Percentiles rank a stretch among this genome's conserved stretches.
phyloP scores from a whole-genome alignment of 2,329 filamentous ascomycete genomes.

The Penicillium sp. region DNA sequence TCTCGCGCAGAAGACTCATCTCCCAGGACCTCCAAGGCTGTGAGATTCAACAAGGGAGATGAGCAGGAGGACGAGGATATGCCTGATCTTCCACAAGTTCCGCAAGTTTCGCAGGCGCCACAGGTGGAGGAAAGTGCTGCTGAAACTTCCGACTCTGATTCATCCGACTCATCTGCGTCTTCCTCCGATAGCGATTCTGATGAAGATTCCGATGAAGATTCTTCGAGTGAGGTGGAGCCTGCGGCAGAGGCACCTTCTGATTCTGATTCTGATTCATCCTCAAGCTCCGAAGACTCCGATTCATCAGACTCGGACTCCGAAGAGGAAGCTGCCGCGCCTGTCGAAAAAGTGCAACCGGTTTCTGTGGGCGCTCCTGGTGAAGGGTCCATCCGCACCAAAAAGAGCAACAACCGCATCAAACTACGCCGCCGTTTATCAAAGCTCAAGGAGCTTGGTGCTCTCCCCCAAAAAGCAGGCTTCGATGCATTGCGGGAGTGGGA shows the following conservation, averaged over 20 bases:
- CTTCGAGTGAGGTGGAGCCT: slow-evolving; percentile 23
- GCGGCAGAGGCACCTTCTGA: background rate
- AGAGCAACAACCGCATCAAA: slow-evolving; percentile 57
- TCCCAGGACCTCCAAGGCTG: slow-evolving; percentile 34
- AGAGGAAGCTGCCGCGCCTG: slow-evolving; percentile 22
- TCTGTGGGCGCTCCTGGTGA: slow-evolving; percentile 46
- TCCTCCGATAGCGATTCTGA: slow-evolving; percentile 16
- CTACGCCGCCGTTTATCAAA: slow-evolving; percentile 51
- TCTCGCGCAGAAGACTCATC: slow-evolving; percentile 24
- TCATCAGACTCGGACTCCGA: slow-evolving; percentile 33
- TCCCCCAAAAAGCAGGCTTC: slow-evolving; percentile 54
- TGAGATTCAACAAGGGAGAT: slow-evolving; percentile 33
- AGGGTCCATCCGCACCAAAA: slow-evolving; percentile 54
- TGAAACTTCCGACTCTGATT: slow-evolving; percentile 15
- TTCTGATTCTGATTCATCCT: slow-evolving; percentile 19
- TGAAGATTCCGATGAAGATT: slow-evolving; percentile 21
- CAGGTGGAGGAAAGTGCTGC: slow-evolving; percentile 13
- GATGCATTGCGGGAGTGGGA: slow-evolving; percentile 48
- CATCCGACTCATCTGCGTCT: slow-evolving; percentile 9
- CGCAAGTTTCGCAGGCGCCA: slow-evolving; percentile 12
- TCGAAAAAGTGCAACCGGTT: slow-evolving; percentile 7
- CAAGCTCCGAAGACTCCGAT: slow-evolving; percentile 38
- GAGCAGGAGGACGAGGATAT: slow-evolving; percentile 17
- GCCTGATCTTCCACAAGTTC: slow-evolving; percentile 8
- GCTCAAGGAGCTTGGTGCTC: slow-evolving; percentile 55